A percentile compares a stretch with the other conserved stretches of the same genome.
These are phyloP conservation scores for Apiospora malaysiana DNA, from an alignment of 2,329 filamentous ascomycete species.

Conservation along the genomic window DNA sequence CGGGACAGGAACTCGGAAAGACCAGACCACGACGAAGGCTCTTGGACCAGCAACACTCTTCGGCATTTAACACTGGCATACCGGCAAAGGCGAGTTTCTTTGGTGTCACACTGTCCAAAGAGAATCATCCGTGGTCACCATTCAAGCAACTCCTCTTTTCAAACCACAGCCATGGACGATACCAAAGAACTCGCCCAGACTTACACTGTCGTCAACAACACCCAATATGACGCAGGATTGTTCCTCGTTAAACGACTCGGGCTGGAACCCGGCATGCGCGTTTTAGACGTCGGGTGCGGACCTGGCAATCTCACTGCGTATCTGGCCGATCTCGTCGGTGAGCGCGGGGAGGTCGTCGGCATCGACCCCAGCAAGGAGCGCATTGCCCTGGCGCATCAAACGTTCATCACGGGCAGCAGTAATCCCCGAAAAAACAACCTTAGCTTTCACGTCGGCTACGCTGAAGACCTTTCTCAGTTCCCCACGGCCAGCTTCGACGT, in stretches of 20 bases:
- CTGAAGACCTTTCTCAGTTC: slow-evolving; percentile 36
- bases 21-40: neutral
- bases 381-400: slow-evolving; percentile 26
- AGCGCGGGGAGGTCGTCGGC: slow-evolving; percentile 30
- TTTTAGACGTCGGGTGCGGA: slow-evolving; percentile 43
- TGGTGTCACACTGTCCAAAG: too few relatives aligned
- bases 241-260: slow-evolving; percentile 34
- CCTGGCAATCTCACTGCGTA: slow-evolving; percentile 38
- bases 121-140: neutral
- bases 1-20: neutral
- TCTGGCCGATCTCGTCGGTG: slow-evolving; percentile 33
- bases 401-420: slow-evolving; percentile 21
- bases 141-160: neutral
- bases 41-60: neutral
- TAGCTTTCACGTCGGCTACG: slow-evolving; percentile 32
- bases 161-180: slow-evolving; percentile 27
- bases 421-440: neutral
- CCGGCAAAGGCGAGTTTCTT: neutral
- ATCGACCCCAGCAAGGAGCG: slow-evolving; percentile 44
- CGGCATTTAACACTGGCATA: neutral
- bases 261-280: slow-evolving; percentile 29
- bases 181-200: slow-evolving; percentile 36
- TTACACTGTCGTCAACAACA: slow-evolving; percentile 34
- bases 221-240: slow-evolving; percentile 33
- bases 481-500: slow-evolving; percentile 32